Evolutionary conservation across 1,284 basidiomycete species (phyloP), one percentile per base, ranked within the genome.

Genomic region (Rhodotorula mucilaginosa): DNA sequence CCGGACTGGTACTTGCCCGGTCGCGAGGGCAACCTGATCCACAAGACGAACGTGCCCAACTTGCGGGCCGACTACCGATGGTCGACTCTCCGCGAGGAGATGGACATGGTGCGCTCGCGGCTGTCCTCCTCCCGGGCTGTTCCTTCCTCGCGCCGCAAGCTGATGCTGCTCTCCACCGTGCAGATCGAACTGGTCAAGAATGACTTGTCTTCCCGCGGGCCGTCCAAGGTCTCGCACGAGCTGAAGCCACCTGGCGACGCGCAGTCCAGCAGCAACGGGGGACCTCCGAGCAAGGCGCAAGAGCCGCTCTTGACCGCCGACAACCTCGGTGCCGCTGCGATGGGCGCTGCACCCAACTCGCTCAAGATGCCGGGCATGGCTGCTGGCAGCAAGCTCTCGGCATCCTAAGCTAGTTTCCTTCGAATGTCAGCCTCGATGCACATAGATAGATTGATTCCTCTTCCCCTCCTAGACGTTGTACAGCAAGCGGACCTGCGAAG

Each of bases 31-130:
- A 97, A 97, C 79, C 91, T 94, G 76, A 96, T 96, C 70, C 86
- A 94, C 82, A 95, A 93, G 87, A 98, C 96, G 48, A 99, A 99
- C 77, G 95, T 99, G 7, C 97, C 97, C 5, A 88, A 97, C 79
- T 89, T 90, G 70, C 87, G 96, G 26, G 84, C 98, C 52, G 87
- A 88, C 26, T 98, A 92, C 82, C 86, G 96, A n/a, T 89, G 95
- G 75, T 87, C 90, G 76, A 97, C 95, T 3, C 83, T 99, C 61
- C 79, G 91, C 66, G 93, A 93, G 77, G 96, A 98, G 80, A 66
- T 71, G 56, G 67, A 67, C 44, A 79, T 80, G 78, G 78, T 80
- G 26, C 65, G 65, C 26, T 26, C 18, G 23, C 31, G 16, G 18
- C 48, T 4, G 29, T 47, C n/a, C 5, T 51, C n/a, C n/a, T 21